Evolutionary conservation across 2,329 filamentous ascomycete genomes (phyloP).

Genomic region (Hypoxylon sp.): DNA sequence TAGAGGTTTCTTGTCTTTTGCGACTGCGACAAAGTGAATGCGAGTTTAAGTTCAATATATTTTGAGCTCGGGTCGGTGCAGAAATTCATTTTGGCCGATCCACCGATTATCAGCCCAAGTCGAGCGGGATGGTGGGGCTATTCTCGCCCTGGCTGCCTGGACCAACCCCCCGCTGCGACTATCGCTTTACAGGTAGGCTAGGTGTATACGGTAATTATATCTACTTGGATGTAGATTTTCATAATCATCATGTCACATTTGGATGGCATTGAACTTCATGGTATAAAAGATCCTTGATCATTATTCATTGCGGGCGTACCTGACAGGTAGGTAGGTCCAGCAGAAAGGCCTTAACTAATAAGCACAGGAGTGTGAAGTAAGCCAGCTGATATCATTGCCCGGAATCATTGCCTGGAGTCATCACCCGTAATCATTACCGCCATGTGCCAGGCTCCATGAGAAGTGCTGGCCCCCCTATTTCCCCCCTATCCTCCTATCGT

Average conservation of each 20-base stretch:
- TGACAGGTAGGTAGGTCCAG: background rate
- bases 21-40: background rate
- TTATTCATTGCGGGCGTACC: constrained; percentile 1
- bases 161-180: too few species aligned
- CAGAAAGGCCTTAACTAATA: background rate
- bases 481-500: constrained; percentile 5
- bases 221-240: too few species aligned
- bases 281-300: background rate
- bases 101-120: background rate
- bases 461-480: background rate
- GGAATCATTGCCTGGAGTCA: background rate
- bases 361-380: background rate
- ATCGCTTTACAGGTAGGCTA: too few species aligned
- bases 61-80: constrained; percentile 16
- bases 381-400: background rate
- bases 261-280: too few species aligned
- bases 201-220: too few species aligned
- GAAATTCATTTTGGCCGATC: constrained; percentile 22
- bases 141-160: background rate
- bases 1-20: constrained; percentile 4
- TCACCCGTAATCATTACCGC: background rate
- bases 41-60: background rate
- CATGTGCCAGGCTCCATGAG: background rate
- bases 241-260: too few species aligned
- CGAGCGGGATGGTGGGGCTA: background rate